These are phyloP conservation scores for Mycena vulgaris DNA, from an alignment of 768 basidiomycete genomes.

Conservation along the genomic window DNA sequence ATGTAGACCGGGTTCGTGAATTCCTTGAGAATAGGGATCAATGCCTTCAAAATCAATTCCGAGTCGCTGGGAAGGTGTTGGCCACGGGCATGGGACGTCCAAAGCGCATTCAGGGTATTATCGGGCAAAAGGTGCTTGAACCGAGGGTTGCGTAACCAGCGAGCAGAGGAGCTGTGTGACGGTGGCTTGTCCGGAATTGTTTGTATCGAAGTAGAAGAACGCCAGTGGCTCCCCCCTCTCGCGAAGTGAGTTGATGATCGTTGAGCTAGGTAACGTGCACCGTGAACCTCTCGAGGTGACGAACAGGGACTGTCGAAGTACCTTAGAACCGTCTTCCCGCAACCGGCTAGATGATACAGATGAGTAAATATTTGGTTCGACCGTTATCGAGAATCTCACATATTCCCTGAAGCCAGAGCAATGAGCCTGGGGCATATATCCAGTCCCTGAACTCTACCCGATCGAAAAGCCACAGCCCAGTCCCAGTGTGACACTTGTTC, in stretches of 20 bases:
- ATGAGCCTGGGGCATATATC: background rate
- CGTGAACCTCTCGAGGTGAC: no score
- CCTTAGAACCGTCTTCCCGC: conserved; percentile 19
- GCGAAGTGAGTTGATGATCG: no score
- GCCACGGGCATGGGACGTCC: background rate
- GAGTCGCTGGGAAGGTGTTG: conserved; percentile 1
- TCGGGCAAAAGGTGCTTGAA: conserved; percentile 5
- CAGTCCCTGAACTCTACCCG: background rate
- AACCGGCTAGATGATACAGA: background rate
- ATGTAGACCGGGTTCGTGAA: conserved; percentile 29
- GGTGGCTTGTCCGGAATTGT: conserved; percentile 1
- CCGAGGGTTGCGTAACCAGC: conserved; percentile 39
- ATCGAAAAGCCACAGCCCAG: background rate
- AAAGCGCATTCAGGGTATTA: conserved; percentile 2
- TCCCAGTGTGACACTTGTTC: background rate
- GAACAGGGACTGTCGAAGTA: background rate
- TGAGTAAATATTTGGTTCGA: background rate
- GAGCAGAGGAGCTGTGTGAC: conserved; percentile 29
- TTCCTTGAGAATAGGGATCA: conserved; percentile 28
- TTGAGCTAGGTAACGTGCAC: no score
- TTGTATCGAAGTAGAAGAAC: conserved; percentile 31
- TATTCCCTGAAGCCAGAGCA: conserved; percentile 15
- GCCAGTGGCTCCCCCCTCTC: no score
- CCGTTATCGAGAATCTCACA: background rate
- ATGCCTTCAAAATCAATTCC: conserved; percentile 18